phyloP scores from a whole-genome alignment of 306 rosid genomes.

The Canavalia ensiformis region DNA sequence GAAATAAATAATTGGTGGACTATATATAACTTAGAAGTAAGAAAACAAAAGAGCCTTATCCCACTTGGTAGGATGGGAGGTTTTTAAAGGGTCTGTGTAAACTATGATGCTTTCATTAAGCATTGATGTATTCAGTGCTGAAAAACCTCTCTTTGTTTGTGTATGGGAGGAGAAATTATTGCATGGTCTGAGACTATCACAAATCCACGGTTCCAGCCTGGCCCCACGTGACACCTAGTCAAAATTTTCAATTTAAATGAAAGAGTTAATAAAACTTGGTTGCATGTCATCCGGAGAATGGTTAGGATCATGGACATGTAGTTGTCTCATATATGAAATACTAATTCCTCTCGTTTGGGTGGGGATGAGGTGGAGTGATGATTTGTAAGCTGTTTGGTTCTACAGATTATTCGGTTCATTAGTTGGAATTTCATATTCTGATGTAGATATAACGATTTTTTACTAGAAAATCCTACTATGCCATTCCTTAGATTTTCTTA shows the following conservation, averaged over 20 bases:
- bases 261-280: no score
- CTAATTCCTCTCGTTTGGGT: neutral
- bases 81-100: neutral
- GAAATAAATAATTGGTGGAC: neutral
- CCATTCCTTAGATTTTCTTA: conserved; percentile 1
- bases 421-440: conserved; percentile 8
- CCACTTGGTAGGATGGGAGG: neutral
- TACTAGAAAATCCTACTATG: neutral
- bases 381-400: neutral
- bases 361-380: neutral
- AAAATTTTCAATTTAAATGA: no score
- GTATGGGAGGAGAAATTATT: neutral
- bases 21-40: neutral
- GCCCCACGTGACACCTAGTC: no score
- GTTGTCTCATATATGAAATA: no score
- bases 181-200: no score
- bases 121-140: neutral
- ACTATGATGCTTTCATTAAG: neutral
- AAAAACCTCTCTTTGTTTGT: neutral
- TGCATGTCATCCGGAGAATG: no score
- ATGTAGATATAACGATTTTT: neutral
- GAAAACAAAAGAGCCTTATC: neutral
- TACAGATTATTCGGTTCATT: neutral
- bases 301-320: no score
- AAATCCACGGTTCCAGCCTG: no score